Base-by-base conservation (phyloP, 768 basidiomycete species). In the Harrya chromipes region DNA sequence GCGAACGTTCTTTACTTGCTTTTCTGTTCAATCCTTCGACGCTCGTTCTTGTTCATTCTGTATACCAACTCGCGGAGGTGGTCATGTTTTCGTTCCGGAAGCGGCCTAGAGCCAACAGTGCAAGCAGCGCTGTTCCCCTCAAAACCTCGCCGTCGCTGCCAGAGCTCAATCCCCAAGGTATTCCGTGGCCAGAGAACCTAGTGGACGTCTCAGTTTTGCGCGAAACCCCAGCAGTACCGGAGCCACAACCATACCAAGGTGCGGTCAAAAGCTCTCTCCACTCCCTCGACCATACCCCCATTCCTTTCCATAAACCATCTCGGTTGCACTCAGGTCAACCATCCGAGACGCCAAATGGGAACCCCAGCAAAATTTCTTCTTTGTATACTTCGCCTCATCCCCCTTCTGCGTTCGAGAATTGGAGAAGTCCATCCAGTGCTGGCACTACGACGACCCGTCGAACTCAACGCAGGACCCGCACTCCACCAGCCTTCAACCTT, bases 251-350 rank as follows among this genome's bases (percentile, higher is more conserved):
- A 66, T 62, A 71, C 65, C 77, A 82, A 79, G 85, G 84, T 82
- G 84, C 85, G 74, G 73, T 77, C 55, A 84, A 80, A 76, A 79
- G 77, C 63, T 84, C 83, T 68, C 77, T 87, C 64, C 74, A 78
- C 61, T 74, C 74, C 50, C 58, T 68, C 69, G 72, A 77, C 65
- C 69, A 70, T 49, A 64, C 70, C 66, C 73, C 84, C 61, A 84
- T 86, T 68, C 77, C 83, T 58, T 90, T 90, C 77, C 87, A 91
- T 70, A 87, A 86, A 80, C 89, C 89, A 40, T 89, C 88, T 76
- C 78, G 84, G 52, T 50, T 57, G 46, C 49, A 60, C 69, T 75
- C 75, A 66, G 75, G 71, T 58, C 66, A 72, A 40, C 65, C 55
- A 6, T 37, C 54, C 44, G 67, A 61, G 40, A 44, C 46, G 6